A percentile compares a stretch with the other conserved stretches of the same genome.
These are phyloP conservation scores for Gryganskiella cystojenkinii DNA, from an alignment of 192 early-diverging fungal genomes.

Conservation along the genomic window DNA sequence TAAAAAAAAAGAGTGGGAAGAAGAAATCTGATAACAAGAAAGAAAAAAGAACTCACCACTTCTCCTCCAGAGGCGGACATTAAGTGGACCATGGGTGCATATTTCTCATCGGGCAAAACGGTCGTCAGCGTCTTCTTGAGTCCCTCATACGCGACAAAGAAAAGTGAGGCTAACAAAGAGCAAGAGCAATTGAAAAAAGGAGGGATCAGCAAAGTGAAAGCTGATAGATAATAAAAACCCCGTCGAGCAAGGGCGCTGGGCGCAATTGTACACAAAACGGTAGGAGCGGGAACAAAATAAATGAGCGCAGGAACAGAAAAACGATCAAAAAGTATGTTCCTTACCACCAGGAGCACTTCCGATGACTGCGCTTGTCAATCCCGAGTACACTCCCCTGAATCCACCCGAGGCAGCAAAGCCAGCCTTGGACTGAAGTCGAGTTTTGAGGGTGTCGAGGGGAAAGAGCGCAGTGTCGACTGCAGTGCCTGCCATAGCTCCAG, in stretches of 20 bases:
- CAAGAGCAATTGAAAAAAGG: neutral
- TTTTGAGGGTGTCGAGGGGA: conserved; percentile 98
- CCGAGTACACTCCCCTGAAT: conserved; percentile 91
- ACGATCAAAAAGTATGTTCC: neutral
- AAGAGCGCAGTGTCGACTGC: conserved; percentile 94
- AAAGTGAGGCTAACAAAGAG: conserved; percentile 69
- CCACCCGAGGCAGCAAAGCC: conserved; percentile 90
- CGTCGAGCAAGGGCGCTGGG: no score
- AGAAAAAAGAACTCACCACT: conserved; percentile 66
- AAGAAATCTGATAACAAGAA: neutral
- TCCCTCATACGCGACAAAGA: conserved; percentile 94
- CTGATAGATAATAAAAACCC: no score
- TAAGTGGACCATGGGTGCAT: conserved; percentile 85
- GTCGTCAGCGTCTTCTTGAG: conserved; percentile 67
- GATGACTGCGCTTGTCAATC: conserved; percentile 89
- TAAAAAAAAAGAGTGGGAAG: conserved; percentile 1
- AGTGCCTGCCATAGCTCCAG: conserved; percentile 92
- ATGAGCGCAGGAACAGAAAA: neutral
- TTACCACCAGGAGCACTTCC: conserved; percentile 91
- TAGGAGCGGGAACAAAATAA: neutral
- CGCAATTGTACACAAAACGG: neutral
- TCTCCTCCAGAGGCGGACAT: conserved; percentile 89
- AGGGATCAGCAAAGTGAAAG: neutral
- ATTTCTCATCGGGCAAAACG: conserved; percentile 53
- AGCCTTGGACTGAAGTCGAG: conserved; percentile 86